Evolutionary conservation across 177 flowering plant genomes (phyloP).

Genomic region (Vitis hybrid): DNA sequence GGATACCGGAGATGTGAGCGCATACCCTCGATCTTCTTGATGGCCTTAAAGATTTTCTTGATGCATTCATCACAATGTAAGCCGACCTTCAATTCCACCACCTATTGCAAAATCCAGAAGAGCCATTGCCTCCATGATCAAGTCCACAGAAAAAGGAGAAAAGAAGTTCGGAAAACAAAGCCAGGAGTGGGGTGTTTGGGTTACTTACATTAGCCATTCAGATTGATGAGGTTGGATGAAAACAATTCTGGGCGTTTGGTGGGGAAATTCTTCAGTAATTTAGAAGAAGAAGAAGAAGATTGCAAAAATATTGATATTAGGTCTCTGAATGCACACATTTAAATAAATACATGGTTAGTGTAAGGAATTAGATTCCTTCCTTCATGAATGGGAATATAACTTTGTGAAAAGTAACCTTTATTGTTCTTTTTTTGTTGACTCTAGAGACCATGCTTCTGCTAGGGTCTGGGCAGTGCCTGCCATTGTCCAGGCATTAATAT

Average conservation of each 20-base stretch:
- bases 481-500: too few relatives aligned
- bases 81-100: constrained; percentile 84
- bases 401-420: constrained; percentile 10
- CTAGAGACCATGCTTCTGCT: not conserved
- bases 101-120: constrained; percentile 19
- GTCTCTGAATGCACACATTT: not conserved
- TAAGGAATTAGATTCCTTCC: constrained; percentile 25
- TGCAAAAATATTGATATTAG: not conserved
- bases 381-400: constrained; percentile 14
- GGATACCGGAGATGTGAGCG: not conserved
- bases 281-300: not conserved
- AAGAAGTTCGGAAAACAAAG: not conserved
- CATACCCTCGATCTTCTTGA: constrained; percentile 84
- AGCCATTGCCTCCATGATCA: not conserved
- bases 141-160: not conserved
- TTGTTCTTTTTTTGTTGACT: not conserved
- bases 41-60: constrained; percentile 81
- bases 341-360: not conserved
- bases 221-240: not conserved
- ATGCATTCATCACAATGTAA: constrained; percentile 91
- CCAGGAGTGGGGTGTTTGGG: not conserved
- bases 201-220: constrained; percentile 18
- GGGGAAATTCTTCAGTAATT: too few relatives aligned
- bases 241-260: not conserved
- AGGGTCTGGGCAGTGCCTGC: not conserved